Evolutionary conservation across 2,329 filamentous ascomycete species (phyloP).

Genomic region (Venturia pyrina): DNA sequence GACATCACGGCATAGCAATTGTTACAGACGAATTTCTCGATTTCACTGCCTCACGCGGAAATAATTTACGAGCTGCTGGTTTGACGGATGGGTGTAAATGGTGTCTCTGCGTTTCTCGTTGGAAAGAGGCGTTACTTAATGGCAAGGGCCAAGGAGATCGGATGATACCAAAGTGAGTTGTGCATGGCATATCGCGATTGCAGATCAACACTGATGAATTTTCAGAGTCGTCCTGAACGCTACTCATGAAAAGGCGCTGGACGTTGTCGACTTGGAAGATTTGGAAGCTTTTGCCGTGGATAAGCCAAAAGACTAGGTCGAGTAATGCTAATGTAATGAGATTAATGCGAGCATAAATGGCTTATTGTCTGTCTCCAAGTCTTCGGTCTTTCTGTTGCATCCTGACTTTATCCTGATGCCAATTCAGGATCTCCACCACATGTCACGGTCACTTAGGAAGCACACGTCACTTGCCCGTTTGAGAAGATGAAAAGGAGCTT

Average conservation of each 20-base stretch:
- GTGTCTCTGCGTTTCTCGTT: constrained; percentile 51
- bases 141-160: constrained; percentile 36
- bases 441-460: too few species aligned
- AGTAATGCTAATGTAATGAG: neutral
- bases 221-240: constrained; percentile 38
- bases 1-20: constrained; percentile 23
- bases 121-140: constrained; percentile 51
- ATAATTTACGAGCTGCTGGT: constrained; percentile 46
- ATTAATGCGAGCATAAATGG: neutral
- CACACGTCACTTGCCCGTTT: too few species aligned
- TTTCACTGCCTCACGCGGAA: constrained; percentile 48
- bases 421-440: too few species aligned
- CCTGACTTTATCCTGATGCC: too few species aligned
- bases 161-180: constrained; percentile 32
- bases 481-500: too few species aligned
- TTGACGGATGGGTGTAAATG: constrained; percentile 51
- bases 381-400: too few species aligned
- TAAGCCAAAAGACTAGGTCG: constrained; percentile 13
- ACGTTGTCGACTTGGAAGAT: constrained; percentile 37
- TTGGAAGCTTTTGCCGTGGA: constrained; percentile 41
- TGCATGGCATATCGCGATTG: constrained; percentile 3
- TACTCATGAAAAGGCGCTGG: constrained; percentile 43
- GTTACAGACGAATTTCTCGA: constrained; percentile 53
- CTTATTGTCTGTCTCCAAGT: too few species aligned
- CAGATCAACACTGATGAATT: constrained; percentile 14